A percentile compares a stretch with the other conserved stretches of the same genome.
Evolutionary conservation across 2,329 filamentous ascomycete species (phyloP).

Genomic region (Coniella lustricola): DNA sequence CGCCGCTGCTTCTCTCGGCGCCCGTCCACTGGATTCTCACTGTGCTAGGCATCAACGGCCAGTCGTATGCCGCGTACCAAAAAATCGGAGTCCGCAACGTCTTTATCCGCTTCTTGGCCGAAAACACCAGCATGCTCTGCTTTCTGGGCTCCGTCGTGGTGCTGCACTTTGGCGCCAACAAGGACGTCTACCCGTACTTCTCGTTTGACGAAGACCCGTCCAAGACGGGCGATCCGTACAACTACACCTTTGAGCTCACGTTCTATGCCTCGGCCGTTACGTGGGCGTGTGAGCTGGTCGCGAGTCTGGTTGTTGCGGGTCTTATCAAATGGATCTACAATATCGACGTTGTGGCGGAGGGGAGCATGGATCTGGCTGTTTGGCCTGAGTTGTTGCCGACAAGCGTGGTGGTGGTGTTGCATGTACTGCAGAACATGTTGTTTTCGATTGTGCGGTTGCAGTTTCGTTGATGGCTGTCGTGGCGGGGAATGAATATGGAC

Average conservation of each 20-base stretch:
- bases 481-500: no score
- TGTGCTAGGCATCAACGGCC: constrained; percentile 47
- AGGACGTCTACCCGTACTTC: constrained; percentile 63
- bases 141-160: constrained; percentile 60
- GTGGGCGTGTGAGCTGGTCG: constrained; percentile 59
- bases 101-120: constrained; percentile 60
- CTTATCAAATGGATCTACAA: constrained; percentile 53
- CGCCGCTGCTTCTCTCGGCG: constrained; percentile 56
- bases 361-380: constrained; percentile 55
- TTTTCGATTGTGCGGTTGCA: constrained; percentile 61
- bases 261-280: constrained; percentile 58
- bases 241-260: constrained; percentile 56
- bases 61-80: constrained; percentile 56
- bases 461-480: constrained; percentile 44
- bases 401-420: constrained; percentile 57
- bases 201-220: constrained; percentile 47
- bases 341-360: constrained; percentile 58
- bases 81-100: constrained; percentile 61
- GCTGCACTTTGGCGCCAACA: constrained; percentile 60
- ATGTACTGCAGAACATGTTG: constrained; percentile 66
- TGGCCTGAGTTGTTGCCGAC: constrained; percentile 64
- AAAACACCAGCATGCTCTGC: constrained; percentile 62
- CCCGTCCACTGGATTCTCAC: constrained; percentile 49
- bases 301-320: constrained; percentile 51
- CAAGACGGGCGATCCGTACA: constrained; percentile 31